Evolutionary conservation across 805 yeast genomes (phyloP), one percentile per base, ranked within the genome.

Genomic region (Torulaspora maleeae): DNA sequence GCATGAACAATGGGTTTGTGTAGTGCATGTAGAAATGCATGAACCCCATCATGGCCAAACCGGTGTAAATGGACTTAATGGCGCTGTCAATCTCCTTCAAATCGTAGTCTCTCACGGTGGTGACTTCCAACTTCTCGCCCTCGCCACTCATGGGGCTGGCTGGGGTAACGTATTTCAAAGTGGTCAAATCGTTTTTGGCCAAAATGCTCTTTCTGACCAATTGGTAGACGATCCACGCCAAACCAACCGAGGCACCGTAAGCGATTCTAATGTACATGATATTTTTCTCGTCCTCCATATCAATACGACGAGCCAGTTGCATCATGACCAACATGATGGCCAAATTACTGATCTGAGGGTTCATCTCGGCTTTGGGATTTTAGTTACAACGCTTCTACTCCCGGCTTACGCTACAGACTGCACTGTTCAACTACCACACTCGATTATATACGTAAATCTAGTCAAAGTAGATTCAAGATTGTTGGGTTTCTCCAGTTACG

Each of bases 1-100:
- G 98, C 89, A 91, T 85, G 56, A 93, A 81, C 66, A 93, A 78
- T 49, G 99, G 99, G 72, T 93, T 89, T 68, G 97, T 89, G 77
- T 88, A 93, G 71, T 88, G 85, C 95, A 93, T 80, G 80, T 91
- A 91, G 51, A 93, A 63, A 71, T 93, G 99, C 98, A 91, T 90
- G 82, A 91, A 86, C 20, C 84, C 95, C 90, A 93, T 90, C 95
- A 93, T 88, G 60, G 95, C 96, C 57, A 90, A 65, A 53, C 95
- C 85, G 52, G 95, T 86, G 76, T 83, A 82, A 55, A 88, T 78
- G 53, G 95, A 80, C 71, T 86, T 88, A 69, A 90, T 77, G 49
- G 88, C 82, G 42, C 79, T 50, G 68, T 86, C 81, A 51, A 91
- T 77, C 73, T 91, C 96, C 64, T 81, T 77, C 67, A 90, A 78